Evolutionary conservation across 2,329 filamentous ascomycete genomes (phyloP).

Genomic region (Ascochyta rabiei): DNA sequence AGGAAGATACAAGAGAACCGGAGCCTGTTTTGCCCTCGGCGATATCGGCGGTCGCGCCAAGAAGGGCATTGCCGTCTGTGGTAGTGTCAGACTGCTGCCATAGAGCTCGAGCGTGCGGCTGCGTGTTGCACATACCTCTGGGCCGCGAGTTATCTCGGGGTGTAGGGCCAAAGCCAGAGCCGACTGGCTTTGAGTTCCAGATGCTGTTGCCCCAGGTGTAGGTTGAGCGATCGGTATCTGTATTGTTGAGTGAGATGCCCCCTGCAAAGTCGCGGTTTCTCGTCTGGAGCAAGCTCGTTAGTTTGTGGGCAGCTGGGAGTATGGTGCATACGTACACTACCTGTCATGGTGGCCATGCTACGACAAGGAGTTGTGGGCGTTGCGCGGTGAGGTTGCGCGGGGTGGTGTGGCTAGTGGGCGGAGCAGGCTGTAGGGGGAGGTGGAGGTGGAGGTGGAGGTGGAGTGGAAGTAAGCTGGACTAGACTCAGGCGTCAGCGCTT

Average conservation of each 20-base stretch:
- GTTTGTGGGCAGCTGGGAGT: neutral
- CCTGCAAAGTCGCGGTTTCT: constrained; percentile 40
- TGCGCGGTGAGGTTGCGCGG: constrained; percentile 1
- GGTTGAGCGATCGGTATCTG: constrained; percentile 36
- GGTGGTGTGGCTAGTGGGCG: constrained; percentile 3
- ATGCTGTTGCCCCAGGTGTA: constrained; percentile 46
- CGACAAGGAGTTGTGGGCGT: constrained; percentile 22
- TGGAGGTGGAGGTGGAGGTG: constrained; percentile 1
- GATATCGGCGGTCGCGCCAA: constrained; percentile 34
- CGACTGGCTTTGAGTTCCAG: constrained; percentile 40
- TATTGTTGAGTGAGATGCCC: constrained; percentile 38
- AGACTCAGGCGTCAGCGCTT: constrained; percentile 45
- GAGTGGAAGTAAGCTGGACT: constrained; percentile 33
- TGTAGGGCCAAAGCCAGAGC: constrained; percentile 36
- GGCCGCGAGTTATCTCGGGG: constrained; percentile 41
- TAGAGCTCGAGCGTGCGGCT: neutral
- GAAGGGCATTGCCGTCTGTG: constrained; percentile 39
- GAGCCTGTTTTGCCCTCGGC: constrained; percentile 69
- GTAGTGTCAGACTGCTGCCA: constrained; percentile 19
- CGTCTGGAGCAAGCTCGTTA: constrained; percentile 21
- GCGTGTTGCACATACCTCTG: constrained; percentile 33
- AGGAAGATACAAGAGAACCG: constrained; percentile 70
- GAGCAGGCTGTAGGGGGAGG: constrained; percentile 4
- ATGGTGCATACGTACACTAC: constrained; percentile 34
- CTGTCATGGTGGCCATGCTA: constrained; percentile 40